phyloP scores from a whole-genome alignment of 176 grass and related monocot genomes.

The Aegilops longissima region DNA sequence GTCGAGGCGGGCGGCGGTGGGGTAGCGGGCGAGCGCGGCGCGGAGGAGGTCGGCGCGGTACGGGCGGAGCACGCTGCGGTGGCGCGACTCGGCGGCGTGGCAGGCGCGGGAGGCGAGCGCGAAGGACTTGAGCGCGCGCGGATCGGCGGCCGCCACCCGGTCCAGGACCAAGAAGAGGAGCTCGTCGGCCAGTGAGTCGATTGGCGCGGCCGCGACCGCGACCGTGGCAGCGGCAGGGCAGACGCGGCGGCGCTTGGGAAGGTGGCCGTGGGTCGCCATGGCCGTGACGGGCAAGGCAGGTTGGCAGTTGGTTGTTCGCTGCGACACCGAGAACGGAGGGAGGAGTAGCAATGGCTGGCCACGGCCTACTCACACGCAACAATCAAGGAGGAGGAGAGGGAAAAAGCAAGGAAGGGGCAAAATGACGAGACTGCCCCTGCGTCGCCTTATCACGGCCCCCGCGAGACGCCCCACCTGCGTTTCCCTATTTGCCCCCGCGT shows the following conservation, averaged over 20 bases:
- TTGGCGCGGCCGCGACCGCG: not conserved
- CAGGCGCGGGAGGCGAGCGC: slow-evolving; percentile 69
- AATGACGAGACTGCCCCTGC: not conserved
- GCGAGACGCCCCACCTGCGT: not conserved
- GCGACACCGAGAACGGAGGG: not conserved
- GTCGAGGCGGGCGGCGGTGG: slow-evolving; percentile 38
- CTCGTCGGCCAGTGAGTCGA: slow-evolving; percentile 62
- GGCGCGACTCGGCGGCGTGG: slow-evolving; percentile 63
- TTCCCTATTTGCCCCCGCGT: not conserved
- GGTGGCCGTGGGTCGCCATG: not conserved
- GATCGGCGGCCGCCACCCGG: slow-evolving; percentile 43
- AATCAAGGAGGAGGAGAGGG: not conserved
- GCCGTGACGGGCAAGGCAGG: not conserved
- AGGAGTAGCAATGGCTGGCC: not conserved
- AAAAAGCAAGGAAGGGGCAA: not conserved
- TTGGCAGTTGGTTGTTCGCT: not conserved
- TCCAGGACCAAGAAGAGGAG: slow-evolving; percentile 78
- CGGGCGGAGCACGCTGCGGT: slow-evolving; percentile 64
- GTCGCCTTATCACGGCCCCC: not conserved
- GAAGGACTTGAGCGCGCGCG: slow-evolving; percentile 70
- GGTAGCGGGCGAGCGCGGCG: slow-evolving; percentile 56
- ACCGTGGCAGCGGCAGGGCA: not conserved
- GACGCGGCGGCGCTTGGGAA: slow-evolving; percentile 18
- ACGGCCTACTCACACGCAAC: not conserved
- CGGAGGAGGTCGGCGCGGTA: slow-evolving; percentile 59